Base-by-base conservation (phyloP, 495 filamentous ascomycete genomes). In the Cenococcum geophilum region DNA sequence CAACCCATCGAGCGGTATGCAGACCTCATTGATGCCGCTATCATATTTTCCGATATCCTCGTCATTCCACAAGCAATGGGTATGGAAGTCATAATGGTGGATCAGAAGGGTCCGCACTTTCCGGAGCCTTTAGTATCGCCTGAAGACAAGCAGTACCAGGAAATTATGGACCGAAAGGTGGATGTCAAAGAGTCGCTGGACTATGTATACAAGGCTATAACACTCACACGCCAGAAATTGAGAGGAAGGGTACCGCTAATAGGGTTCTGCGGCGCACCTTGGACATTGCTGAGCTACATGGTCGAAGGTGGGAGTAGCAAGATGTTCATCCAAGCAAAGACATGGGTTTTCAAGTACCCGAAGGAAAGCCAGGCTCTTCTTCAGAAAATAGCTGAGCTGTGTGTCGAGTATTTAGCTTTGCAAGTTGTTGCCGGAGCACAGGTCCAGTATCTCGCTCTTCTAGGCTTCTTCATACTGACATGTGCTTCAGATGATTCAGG, bases 201-300 rank as follows among this genome's bases (percentile, higher is more conserved):
- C 63, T 98, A 98, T 70, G 93, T 98, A 12, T 97, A 93, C 78
- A 85, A 91, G 68, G 93, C 95, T 6, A 95, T 98, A 67, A 91
- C 90, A 1, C 74, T 96, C 64, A 97, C 93, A 9, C 81, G 93
- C 67, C 79, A 87, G 70, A 97, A 96, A 77, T 76, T 98, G 32
- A 76, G 86, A 52, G 93, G 91, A 9, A 79, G 90, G 14, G 95
- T 98, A 25, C 93, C 93, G 5, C 75, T 98, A 51, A 90, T 95
- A 71, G 93, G 93, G n/a, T 98, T 98, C 76, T 96, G 92, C 68
- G 93, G 93, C 18, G 92, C 93, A 1, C 93, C 93, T 0, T 98
- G 93, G 91, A 98, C 93, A 0, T 75, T 98, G 61, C 79, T 97
- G 65, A 93, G 91, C 78, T 98, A 98, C 75, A 98, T 98, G 93